phyloP scores from a whole-genome alignment of 257 asterid genomes.

The Plectranthus barbatus region DNA sequence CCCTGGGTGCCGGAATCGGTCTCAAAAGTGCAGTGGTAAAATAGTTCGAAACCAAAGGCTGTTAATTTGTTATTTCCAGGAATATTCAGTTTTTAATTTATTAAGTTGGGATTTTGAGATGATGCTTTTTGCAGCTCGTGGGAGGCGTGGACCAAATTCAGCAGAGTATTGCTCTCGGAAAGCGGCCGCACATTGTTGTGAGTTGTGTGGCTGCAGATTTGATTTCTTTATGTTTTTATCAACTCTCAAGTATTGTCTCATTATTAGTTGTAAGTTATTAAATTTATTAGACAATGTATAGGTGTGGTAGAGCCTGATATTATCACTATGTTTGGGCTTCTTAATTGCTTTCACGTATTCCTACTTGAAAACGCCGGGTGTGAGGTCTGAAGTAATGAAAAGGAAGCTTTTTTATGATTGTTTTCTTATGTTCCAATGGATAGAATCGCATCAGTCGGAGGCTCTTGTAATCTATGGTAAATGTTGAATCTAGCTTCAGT shows the following conservation, averaged over 20 bases:
- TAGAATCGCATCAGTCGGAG: no score
- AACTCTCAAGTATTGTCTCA: neutral
- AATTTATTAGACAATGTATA: no score
- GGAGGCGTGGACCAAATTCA: conserved; percentile 78
- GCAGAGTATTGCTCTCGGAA: conserved; percentile 71
- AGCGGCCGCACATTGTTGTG: conserved; percentile 84
- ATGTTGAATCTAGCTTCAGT: neutral
- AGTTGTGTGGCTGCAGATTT: no score
- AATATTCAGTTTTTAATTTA: neutral
- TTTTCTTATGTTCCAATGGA: no score
- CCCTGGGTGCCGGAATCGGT: conserved; percentile 82
- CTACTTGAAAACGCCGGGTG: no score
- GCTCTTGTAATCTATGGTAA: neutral
- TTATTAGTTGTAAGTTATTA: no score
- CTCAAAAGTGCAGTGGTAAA: conserved; percentile 69
- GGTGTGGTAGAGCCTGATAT: neutral
- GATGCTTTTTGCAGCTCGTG: conserved; percentile 56
- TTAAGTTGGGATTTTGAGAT: neutral
- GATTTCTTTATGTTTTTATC: no score
- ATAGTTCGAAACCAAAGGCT: neutral
- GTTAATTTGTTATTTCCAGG: neutral
- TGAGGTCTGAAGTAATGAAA: no score
- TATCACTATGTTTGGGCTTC: neutral
- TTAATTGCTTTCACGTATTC: neutral
- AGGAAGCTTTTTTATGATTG: no score